Evolutionary conservation across 257 asterid genomes (phyloP), one percentile per base, ranked within the genome.

Genomic region (Nicotiana tabacum): DNA sequence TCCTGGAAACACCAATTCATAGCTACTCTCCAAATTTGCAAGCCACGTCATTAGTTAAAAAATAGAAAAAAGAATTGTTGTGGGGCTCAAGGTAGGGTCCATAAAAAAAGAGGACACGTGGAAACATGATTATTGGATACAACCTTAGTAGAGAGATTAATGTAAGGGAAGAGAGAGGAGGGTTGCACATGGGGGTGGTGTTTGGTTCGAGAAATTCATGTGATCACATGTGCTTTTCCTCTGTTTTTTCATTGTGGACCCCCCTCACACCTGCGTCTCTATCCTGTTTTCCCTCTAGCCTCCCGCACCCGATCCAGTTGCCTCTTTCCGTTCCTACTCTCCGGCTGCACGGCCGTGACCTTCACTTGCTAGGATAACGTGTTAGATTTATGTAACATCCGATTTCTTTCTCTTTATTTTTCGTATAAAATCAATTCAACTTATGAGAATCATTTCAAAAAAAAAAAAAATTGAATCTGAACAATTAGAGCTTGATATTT

Each of bases 201-300:
- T 82, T 87, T 55, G 82, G 76, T 85, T 87, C 88, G 83, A 89
- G 90, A 88, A 86, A 85, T 86, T 83, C 95, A 90, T 88, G 95
- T 90, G 95, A 91, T 81, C 87, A 83, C 95, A 91, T 91, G 93
- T 86, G 91, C 92, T 64, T 64, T 85, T 85, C 55, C 21, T 81
- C 60, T 86, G 77, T 79, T 65, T 67, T 69, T 84, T 81, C 37
- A 80, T 83, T 35, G 72, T 83, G 89, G 92, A 67, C 90, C 89
- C 85, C 35, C 6, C 39, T 32, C 53, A 33, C 83, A 66, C 79
- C 84, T 84, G 83, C 83, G 68, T 81, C 84, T 83, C 89, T 88
- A 89, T 88, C 92, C 90, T 79, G 87, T 91, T 86, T 77, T 65
- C 78, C 77, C 68, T 82, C 69, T 53, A 16, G 2, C 72, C 58